Evolutionary conservation across 164 flowering plant genomes (phyloP).

Genomic region (Houttuynia cordata): DNA sequence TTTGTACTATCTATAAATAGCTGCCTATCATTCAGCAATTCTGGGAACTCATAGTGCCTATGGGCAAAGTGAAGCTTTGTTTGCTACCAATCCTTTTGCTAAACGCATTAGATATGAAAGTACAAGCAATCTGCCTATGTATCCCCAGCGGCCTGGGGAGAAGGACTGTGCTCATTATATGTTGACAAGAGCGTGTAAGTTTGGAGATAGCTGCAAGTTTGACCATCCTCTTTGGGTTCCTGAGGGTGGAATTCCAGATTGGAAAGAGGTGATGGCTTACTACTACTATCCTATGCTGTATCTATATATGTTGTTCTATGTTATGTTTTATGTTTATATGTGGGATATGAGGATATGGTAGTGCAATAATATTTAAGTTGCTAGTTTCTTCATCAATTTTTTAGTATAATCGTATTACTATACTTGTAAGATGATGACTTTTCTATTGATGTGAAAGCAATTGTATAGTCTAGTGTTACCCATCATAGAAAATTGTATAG

Average conservation of each 20-base stretch:
- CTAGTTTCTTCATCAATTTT: neutral
- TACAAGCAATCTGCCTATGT: slow-evolving; percentile 68
- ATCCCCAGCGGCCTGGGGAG: slow-evolving; percentile 99
- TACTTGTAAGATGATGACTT: neutral
- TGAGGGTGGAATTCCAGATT: slow-evolving; percentile 99
- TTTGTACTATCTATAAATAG: slow-evolving; percentile 67
- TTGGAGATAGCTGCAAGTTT: slow-evolving; percentile 97
- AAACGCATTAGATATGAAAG: slow-evolving; percentile 86
- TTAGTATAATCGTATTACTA: neutral
- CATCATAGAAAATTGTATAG: no score
- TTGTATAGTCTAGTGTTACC: no score
- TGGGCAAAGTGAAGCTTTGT: slow-evolving; percentile 92
- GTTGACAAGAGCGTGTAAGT: slow-evolving; percentile 98
- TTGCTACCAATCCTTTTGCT: slow-evolving; percentile 56
- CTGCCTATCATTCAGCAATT: slow-evolving; percentile 67
- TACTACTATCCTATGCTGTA: slow-evolving; percentile 1
- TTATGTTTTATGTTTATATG: no score
- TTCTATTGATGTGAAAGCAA: neutral
- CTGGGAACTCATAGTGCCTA: slow-evolving; percentile 56
- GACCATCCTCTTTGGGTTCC: slow-evolving; percentile 99
- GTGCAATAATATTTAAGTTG: neutral
- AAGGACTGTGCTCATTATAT: slow-evolving; percentile 98
- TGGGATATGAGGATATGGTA: neutral
- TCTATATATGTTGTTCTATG: no score
- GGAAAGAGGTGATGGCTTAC: slow-evolving; percentile 93